These are phyloP conservation scores for Galeopsis tetrahit DNA, from an alignment of 257 asterid species.

Conservation along the genomic window DNA sequence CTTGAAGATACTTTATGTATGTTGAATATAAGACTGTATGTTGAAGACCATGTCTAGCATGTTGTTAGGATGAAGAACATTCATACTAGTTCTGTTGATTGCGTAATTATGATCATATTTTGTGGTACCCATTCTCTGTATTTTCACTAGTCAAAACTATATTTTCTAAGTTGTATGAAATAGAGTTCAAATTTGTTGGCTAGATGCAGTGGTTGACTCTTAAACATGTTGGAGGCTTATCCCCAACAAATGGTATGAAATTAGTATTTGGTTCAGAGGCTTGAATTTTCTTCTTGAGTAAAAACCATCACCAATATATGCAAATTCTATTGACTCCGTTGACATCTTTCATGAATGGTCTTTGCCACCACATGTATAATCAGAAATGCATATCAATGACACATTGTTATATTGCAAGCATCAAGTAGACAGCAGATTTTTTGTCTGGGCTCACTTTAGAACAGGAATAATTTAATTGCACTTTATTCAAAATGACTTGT, in stretches of 20 bases:
- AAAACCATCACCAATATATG: background rate
- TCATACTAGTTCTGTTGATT: background rate
- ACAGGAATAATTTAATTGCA: background rate
- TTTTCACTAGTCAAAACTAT: constrained; percentile 1
- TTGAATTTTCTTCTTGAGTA: constrained; percentile 11
- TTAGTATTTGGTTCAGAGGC: constrained; percentile 3
- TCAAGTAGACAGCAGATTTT: background rate
- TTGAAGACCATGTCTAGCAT: background rate
- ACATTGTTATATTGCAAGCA: constrained; percentile 5
- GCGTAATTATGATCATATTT: background rate
- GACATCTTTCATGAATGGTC: background rate
- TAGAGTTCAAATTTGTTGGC: background rate
- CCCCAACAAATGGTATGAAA: constrained; percentile 4
- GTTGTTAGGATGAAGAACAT: constrained; percentile 4
- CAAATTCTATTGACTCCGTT: background rate
- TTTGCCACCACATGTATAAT: background rate
- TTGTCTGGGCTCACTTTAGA: background rate
- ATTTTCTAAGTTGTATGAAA: background rate
- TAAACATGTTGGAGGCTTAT: background rate
- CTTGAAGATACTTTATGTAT: background rate
- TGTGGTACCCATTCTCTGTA: background rate
- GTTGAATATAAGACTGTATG: too few species aligned
- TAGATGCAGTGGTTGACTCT: background rate
- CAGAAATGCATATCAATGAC: background rate
- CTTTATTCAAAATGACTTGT: constrained; percentile 2